Evolutionary conservation across 306 rosid species (phyloP).

Genomic region (Sophora flavescens): DNA sequence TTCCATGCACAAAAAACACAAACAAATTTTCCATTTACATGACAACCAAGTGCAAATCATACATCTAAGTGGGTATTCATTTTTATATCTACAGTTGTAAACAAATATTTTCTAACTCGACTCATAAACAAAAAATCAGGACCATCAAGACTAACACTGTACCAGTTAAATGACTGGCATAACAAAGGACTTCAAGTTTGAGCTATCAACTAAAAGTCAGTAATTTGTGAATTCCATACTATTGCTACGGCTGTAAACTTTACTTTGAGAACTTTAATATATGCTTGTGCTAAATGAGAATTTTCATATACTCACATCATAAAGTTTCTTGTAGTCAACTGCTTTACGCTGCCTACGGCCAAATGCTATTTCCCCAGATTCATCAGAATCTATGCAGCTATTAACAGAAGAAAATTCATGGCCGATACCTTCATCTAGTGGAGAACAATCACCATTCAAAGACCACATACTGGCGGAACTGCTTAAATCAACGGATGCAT

Average conservation of each 20-base stretch:
- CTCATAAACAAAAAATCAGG: conserved; percentile 1
- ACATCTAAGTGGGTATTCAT: conserved; percentile 14
- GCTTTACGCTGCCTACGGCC: conserved; percentile 82
- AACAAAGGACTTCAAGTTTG: conserved; percentile 37
- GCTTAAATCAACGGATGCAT: conserved; percentile 54
- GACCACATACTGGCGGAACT: conserved; percentile 60
- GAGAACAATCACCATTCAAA: conserved; percentile 53
- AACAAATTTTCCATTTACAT: conserved; percentile 13
- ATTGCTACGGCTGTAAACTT: conserved; percentile 25
- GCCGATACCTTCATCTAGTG: conserved; percentile 42
- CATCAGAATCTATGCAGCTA: conserved; percentile 65
- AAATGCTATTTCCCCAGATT: conserved; percentile 57
- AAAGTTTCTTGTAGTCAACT: conserved; percentile 84
- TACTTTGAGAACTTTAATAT: conserved; percentile 3
- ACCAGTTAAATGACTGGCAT: background rate
- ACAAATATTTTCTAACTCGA: conserved; percentile 15
- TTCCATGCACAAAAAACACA: background rate
- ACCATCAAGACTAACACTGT: conserved; percentile 17
- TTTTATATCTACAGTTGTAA: conserved; percentile 28
- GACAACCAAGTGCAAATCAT: conserved; percentile 26
- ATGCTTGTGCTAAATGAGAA: background rate
- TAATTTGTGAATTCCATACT: conserved; percentile 22
- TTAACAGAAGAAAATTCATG: conserved; percentile 51
- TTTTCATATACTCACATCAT: conserved; percentile 65
- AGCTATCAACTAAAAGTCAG: conserved; percentile 20